A percentile compares a stretch with the other conserved stretches of the same genome.
Conservation (phyloP, 805 yeast species). For the Wickerhamomyces bisporus region DNA sequence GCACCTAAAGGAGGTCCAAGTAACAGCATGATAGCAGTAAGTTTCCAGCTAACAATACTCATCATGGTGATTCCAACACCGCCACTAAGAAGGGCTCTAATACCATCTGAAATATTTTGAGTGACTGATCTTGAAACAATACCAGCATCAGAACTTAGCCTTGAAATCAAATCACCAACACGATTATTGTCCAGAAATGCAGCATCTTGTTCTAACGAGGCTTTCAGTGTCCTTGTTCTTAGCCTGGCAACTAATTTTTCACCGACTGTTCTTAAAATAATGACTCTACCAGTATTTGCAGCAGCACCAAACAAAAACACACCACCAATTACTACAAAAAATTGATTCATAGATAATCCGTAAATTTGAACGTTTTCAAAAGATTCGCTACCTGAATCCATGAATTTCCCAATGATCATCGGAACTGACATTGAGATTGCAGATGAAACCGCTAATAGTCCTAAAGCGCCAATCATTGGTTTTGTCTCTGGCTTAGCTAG, state of each 20-base stretch:
- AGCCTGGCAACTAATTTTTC: slow-evolving; percentile 83
- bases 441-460: slow-evolving; percentile 63
- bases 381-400: slow-evolving; percentile 44
- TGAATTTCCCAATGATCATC: slow-evolving; percentile 74
- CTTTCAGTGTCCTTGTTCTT: slow-evolving; percentile 70
- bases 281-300: slow-evolving; percentile 79
- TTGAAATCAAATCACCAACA: slow-evolving; percentile 87
- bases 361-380: slow-evolving; percentile 34
- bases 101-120: slow-evolving; percentile 88
- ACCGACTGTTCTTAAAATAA: slow-evolving; percentile 71
- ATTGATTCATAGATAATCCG: slow-evolving; percentile 60
- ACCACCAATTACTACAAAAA: slow-evolving; percentile 55
- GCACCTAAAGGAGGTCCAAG: slow-evolving; percentile 79
- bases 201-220: slow-evolving; percentile 79
- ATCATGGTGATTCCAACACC: slow-evolving; percentile 87
- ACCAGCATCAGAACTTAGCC: slow-evolving; percentile 84
- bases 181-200: slow-evolving; percentile 85
- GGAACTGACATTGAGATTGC: slow-evolving; percentile 81
- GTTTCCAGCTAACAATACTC: slow-evolving; percentile 77
- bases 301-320: slow-evolving; percentile 69
- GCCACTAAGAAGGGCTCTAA: slow-evolving; percentile 77
- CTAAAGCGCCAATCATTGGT: slow-evolving; percentile 55
- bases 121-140: slow-evolving; percentile 83
- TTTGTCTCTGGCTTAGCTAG: slow-evolving; percentile 55
- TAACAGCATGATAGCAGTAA: slow-evolving; percentile 75